Percentiles rank a stretch among this genome's conserved stretches.
Evolutionary conservation across 139 green algal genomes (phyloP).

Genomic region (Chlorella vulgaris): DNA sequence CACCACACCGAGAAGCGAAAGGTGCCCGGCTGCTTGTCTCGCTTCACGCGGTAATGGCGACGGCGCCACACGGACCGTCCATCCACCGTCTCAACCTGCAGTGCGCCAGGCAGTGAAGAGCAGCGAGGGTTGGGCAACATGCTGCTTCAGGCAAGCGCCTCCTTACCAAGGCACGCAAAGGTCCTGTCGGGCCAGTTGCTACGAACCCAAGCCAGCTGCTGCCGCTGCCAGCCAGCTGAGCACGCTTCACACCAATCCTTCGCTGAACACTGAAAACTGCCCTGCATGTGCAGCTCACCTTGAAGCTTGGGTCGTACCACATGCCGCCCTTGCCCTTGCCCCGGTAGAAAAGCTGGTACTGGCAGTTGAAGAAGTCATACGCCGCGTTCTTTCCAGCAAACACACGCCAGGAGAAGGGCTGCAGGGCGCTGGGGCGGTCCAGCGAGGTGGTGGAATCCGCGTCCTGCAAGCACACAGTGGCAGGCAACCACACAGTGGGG

Average conservation of each 20-base stretch:
- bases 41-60: conserved; percentile 81
- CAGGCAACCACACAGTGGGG: neutral
- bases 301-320: conserved; percentile 62
- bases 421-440: neutral
- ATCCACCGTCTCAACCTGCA: conserved; percentile 81
- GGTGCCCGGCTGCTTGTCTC: conserved; percentile 65
- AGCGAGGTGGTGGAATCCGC: neutral
- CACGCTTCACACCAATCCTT: neutral
- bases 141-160: too few relatives aligned
- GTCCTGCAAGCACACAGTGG: neutral
- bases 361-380: conserved; percentile 93
- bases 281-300: neutral
- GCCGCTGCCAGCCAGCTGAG: neutral
- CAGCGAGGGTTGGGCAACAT: too few relatives aligned
- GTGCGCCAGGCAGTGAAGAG: too few relatives aligned
- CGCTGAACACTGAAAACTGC: too few relatives aligned
- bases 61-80: conserved; percentile 80
- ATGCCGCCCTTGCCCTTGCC: conserved; percentile 76
- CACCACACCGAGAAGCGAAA: conserved; percentile 54
- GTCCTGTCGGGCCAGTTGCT: too few relatives aligned
- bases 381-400: conserved; percentile 68
- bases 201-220: neutral
- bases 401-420: conserved; percentile 65
- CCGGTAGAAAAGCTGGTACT: conserved; percentile 85
- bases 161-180: too few relatives aligned